Evolutionary conservation across 176 grass and related monocot species (phyloP), one percentile per base, ranked within the genome.

Genomic region (Eragrostis curvula): DNA sequence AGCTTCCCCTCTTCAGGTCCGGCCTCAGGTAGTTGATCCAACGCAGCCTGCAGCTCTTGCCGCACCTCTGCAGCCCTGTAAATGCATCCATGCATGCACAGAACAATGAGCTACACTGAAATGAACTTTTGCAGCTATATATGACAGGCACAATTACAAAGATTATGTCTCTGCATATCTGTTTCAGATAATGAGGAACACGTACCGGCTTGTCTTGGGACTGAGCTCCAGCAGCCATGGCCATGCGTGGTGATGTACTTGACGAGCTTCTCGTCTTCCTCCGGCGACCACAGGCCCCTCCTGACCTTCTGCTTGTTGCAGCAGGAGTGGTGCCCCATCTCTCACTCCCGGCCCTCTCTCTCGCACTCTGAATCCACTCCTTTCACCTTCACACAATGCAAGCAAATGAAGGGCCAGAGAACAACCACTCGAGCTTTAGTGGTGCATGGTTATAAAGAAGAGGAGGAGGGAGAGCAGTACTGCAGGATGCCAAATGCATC

Each of bases 21-120:
- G 93, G 97, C 60, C 97, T 92, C 64, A 99, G 93, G 78, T 99
- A 99, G 87, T 99, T 99, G 89, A 99, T 99, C 97, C 97, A 99
- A 85, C 97, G 74, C 82, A 99, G 87, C 83, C 97, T 96, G 89
- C 97, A 99, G 84, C 97, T 99, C 88, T 99, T 99, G 48, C 97
- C 97, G 39, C 97, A 99, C 85, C 97, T 91, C 87, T 90, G 93
- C 83, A 99, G 59, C 29, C 97, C 97, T 98, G 81, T 57, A 41
- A 2, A 36, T 27, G 21, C 20, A 27, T 7, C 8, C 51, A 48
- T 0, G 25, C 51, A 40, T 6, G 76, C 21, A 69, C 20, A 32
- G 73, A 47, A 50, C 12, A 7, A 65, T 56, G 47, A 67, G 45
- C n/a, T 52, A 16, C 23, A 46, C 57, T 14, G 20, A n/a, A 29